These are phyloP conservation scores for Perilla frutescens DNA, from an alignment of 257 asterid genomes.

Conservation along the genomic window DNA sequence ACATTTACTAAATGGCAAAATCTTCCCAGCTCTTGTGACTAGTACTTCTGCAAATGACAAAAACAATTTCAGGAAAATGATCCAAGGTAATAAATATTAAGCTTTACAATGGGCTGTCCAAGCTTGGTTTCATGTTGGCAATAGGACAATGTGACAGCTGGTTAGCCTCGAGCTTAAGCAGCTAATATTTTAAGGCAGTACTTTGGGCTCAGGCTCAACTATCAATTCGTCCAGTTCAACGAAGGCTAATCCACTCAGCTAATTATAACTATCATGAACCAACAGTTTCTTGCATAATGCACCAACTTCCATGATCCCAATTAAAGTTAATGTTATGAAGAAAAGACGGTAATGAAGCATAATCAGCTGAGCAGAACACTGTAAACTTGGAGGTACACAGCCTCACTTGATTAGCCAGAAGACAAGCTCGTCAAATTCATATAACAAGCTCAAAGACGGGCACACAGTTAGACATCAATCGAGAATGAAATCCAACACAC, in stretches of 20 bases:
- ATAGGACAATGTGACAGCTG: conserved; percentile 33
- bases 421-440: conserved; percentile 40
- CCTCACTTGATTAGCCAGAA: conserved; percentile 46
- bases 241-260: conserved; percentile 56
- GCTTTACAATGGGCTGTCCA: conserved; percentile 44
- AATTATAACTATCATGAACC: conserved; percentile 45
- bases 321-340: conserved; percentile 38
- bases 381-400: conserved; percentile 45
- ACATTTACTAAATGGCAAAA: conserved; percentile 45
- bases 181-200: conserved; percentile 28
- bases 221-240: conserved; percentile 42
- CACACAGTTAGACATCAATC: conserved; percentile 23
- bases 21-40: conserved; percentile 55
- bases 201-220: conserved; percentile 49
- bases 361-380: conserved; percentile 57
- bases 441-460: conserved; percentile 30
- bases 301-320: conserved; percentile 37
- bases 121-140: conserved; percentile 45
- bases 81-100: conserved; percentile 31
- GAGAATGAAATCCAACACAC: conserved; percentile 1
- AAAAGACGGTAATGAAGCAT: conserved; percentile 37
- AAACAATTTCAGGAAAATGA: conserved; percentile 49
- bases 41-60: conserved; percentile 66
- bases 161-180: conserved; percentile 45
- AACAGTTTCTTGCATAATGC: conserved; percentile 37